Percentiles rank a stretch among this genome's conserved stretches.
These are phyloP conservation scores for Yarrowia phangngaensis DNA, from an alignment of 805 yeast genomes.

Conservation along the genomic window DNA sequence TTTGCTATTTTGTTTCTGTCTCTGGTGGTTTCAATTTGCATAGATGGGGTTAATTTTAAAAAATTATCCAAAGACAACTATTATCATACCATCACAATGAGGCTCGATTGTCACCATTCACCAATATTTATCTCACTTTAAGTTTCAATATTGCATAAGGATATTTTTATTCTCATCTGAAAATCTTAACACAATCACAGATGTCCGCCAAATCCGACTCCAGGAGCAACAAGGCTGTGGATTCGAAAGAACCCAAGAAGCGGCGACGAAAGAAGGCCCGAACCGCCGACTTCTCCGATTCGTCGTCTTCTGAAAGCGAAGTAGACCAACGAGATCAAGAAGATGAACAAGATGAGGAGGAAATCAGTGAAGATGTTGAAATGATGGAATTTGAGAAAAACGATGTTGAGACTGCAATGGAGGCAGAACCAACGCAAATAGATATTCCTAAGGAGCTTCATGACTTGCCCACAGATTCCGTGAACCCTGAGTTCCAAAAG, in stretches of 20 bases:
- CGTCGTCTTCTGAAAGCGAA: conserved; percentile 27
- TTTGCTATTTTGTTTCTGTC: too few species aligned
- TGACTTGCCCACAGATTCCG: conserved; percentile 7
- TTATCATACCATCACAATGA: too few species aligned
- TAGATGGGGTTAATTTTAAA: too few species aligned
- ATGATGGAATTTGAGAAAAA: conserved; percentile 31
- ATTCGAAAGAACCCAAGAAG: conserved; percentile 10
- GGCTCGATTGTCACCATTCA: too few species aligned
- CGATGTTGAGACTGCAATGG: conserved; percentile 11
- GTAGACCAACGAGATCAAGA: not conserved
- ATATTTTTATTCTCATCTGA: not conserved
- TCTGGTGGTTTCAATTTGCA: too few species aligned
- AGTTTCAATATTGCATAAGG: too few species aligned
- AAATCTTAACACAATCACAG: not conserved
- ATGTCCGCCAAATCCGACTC: conserved; percentile 6
- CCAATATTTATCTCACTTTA: too few species aligned
- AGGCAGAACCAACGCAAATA: not conserved
- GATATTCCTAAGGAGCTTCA: conserved; percentile 10
- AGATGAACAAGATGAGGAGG: not conserved
- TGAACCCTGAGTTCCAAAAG: conserved; percentile 32
- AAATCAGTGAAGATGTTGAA: conserved; percentile 26
- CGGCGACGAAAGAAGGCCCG: conserved; percentile 36
- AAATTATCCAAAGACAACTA: too few species aligned
- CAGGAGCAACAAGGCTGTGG: conserved; percentile 18
- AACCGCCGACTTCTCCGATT: conserved; percentile 32